Evolutionary conservation across 2,329 filamentous ascomycete species (phyloP), one percentile per base, ranked within the genome.

Genomic region (Arachnomyces sp.): DNA sequence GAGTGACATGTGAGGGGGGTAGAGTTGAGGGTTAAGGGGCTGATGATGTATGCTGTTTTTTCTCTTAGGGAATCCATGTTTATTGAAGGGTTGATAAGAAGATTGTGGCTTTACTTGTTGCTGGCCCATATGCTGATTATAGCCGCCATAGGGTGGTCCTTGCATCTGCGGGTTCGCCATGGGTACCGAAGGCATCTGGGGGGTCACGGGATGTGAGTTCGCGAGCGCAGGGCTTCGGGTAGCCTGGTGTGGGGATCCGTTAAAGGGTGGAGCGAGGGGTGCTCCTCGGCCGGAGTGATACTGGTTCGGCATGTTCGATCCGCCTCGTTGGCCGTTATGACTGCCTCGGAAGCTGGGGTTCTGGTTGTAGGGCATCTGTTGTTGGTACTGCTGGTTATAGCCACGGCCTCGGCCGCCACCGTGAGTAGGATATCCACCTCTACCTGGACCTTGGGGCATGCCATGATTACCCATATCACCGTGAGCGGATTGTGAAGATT

Each of bases 401-500:
- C 72, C 73, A 54, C 79, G 71, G 30, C 73, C 71, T 45, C 76
- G 73, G 30, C 74, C 74, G 50, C 70, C n/a, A n/a, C n/a, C 70
- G 54, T 70, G 67, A 37, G 64, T 64, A 43, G 63, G 66, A 55
- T 67, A 76, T 45, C 70, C 68, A 49, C 74, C 73, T 48, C 77
- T 73, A 43, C 71, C 72, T 35, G 69, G 65, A 43, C 70, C 71
- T 49, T 66, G 63, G 45, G 63, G 68, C 59, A 70, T 64, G 54
- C 64, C 67, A 49, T 77, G 75, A 58, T 74, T 79, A 60, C 73
- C 76, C 63, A 81, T 76, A 48, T 89, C 83, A 59, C 77, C 79
- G 61, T 90, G 84, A 48, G 79, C 74, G 15, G 86, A 93, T 57
- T 92, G 87, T 29, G 82, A 82, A 20, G 90, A 95, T 60, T 90